Percentiles rank a stretch among this genome's conserved stretches.
These are phyloP conservation scores for Senna siamea DNA, from an alignment of 306 rosid genomes.

Conservation along the genomic window DNA sequence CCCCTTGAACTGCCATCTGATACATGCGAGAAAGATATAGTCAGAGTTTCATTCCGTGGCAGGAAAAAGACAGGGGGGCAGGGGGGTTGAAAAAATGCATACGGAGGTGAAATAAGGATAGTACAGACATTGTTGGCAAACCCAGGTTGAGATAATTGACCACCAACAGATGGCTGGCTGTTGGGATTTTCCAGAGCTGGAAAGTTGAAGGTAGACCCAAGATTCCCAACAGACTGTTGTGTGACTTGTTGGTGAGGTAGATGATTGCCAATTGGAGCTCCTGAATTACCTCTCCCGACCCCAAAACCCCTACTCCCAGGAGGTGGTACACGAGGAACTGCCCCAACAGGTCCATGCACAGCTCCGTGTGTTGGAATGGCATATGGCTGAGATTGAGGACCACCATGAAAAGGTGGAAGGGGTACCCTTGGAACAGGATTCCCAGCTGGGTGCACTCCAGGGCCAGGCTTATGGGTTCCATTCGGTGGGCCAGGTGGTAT, in stretches of 20 bases:
- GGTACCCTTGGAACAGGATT: constrained; percentile 88
- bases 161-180: constrained; percentile 96
- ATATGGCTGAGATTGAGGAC: constrained; percentile 94
- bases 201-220: constrained; percentile 80
- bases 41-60: constrained; percentile 34
- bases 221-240: constrained; percentile 74
- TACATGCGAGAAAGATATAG: constrained; percentile 32
- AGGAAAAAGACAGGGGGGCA: neutral
- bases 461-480: constrained; percentile 90
- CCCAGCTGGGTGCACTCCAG: constrained; percentile 86
- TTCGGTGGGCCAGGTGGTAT: constrained; percentile 83
- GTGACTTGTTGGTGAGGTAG: constrained; percentile 85
- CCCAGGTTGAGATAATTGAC: constrained; percentile 95
- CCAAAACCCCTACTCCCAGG: constrained; percentile 96
- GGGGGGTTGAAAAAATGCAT: constrained; percentile 6
- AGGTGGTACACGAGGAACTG: constrained; percentile 92
- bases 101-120: neutral
- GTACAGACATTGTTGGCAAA: constrained; percentile 80
- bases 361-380: constrained; percentile 97
- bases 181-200: constrained; percentile 82
- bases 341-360: constrained; percentile 97
- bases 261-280: constrained; percentile 89
- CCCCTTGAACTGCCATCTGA: constrained; percentile 87
- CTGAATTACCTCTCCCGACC: constrained; percentile 81
- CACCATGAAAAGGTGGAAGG: constrained; percentile 76